Evolutionary conservation across 257 asterid genomes (phyloP), one percentile per base, ranked within the genome.

Genomic region (Salvia rosmarinus): DNA sequence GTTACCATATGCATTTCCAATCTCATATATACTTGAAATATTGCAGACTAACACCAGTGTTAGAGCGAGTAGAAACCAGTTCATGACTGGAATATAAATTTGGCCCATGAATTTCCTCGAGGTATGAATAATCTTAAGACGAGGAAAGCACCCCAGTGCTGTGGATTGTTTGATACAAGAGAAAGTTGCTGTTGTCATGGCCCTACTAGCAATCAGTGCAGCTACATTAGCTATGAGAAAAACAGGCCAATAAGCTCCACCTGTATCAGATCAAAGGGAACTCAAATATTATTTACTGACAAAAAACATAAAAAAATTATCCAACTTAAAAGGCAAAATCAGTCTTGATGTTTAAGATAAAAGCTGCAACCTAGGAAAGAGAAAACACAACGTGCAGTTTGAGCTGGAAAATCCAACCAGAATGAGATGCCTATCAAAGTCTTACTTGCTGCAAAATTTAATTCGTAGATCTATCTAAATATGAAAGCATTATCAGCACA

Each of bases 1-100:
- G 74, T 86, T 88, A 95, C 99, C 99, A 72, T 95, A 95, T 76
- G 99, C 99, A 89, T 90, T 95, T 78, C 99, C 99, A 61, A 95
- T 92, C 88, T 95, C 96, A 69, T 89, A 89, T 66, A 89, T 84
- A 77, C 85, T 91, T 71, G 98, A 88, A 84, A 95, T 91, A 35
- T 89, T 82, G 85, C 96, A 88, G 77, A 92, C 95, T 54, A 95
- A 74, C 67, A 90, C 85, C 81, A 95, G 82, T 5, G 98, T 88
- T 11, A 87, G 80, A 37, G 67, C 91, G n/a, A 95, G 87, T 43
- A 95, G 82, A 82, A 95, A 89, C 98, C 97, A 95, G 82, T 95
- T 95, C 96, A 95, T 87, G 81, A 83, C 97, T 35, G 99, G 99
- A 73, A 95, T 91, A 64, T 95, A 95, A 72, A 95, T 91, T 78